phyloP scores from a whole-genome alignment of 1,139 yeast species.

The Saccharomyces hybrid region DNA sequence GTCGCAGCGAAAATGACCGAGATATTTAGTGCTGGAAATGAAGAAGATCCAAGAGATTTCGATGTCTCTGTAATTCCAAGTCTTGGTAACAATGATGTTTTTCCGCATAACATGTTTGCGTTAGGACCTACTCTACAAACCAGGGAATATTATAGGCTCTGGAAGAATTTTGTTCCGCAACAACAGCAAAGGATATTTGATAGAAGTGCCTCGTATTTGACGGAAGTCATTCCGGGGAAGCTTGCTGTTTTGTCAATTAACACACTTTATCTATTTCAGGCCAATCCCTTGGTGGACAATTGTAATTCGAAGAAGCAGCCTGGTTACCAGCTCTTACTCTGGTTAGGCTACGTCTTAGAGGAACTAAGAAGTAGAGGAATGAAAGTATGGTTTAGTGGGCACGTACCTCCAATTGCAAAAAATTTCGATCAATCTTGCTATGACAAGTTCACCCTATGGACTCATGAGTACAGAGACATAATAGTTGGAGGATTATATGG shows the following conservation, averaged over 20 bases:
- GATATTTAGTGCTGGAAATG: slow-evolving; percentile 42
- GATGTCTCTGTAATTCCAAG: slow-evolving; percentile 53
- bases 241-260: slow-evolving; percentile 73
- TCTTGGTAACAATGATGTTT: slow-evolving; percentile 81
- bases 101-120: slow-evolving; percentile 77
- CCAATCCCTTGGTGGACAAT: slow-evolving; percentile 75
- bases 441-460: slow-evolving; percentile 68
- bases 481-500: slow-evolving; percentile 80
- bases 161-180: slow-evolving; percentile 71
- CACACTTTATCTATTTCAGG: slow-evolving; percentile 64
- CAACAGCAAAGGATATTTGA: slow-evolving; percentile 69
- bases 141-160: slow-evolving; percentile 62
- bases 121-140: slow-evolving; percentile 84
- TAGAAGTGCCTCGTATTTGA: slow-evolving; percentile 66
- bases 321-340: slow-evolving; percentile 65
- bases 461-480: slow-evolving; percentile 73
- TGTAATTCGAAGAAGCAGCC: slow-evolving; percentile 70
- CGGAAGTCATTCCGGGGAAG: slow-evolving; percentile 69
- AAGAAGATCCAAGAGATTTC: slow-evolving; percentile 40
- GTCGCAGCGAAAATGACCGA: slow-evolving; percentile 48
- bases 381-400: slow-evolving; percentile 84
- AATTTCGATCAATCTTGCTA: slow-evolving; percentile 67
- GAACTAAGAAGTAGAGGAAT: slow-evolving; percentile 68
- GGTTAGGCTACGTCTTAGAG: slow-evolving; percentile 69
- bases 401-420: slow-evolving; percentile 79